phyloP scores from a whole-genome alignment of 2,329 filamentous ascomycete species.

The Fusarium newnesense region DNA sequence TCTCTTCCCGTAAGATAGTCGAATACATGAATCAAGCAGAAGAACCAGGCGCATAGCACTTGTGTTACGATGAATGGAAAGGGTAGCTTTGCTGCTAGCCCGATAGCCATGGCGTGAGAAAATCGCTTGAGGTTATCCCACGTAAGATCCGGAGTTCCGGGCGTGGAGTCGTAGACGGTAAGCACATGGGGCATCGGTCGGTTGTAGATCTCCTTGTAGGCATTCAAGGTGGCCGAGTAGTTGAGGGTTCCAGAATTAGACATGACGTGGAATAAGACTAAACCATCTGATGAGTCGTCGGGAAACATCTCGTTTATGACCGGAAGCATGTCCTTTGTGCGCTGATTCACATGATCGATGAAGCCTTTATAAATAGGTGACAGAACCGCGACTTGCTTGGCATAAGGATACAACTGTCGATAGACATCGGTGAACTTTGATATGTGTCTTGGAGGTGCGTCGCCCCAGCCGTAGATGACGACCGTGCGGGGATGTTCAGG shows the following conservation, averaged over 20 bases:
- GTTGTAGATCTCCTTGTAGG: background rate
- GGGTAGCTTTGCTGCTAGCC: background rate
- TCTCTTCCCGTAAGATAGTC: background rate
- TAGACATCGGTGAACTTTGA: background rate
- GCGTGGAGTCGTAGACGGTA: background rate
- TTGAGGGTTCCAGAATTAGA: constrained; percentile 6
- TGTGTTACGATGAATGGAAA: background rate
- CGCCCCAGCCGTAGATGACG: constrained; percentile 14
- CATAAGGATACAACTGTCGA: background rate
- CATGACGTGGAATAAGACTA: background rate
- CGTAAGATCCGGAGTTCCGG: background rate
- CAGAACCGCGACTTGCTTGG: background rate
- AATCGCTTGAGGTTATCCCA: constrained; percentile 12
- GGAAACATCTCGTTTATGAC: background rate
- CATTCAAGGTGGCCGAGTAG: background rate
- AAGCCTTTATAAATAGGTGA: background rate
- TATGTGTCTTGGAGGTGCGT: constrained; percentile 2
- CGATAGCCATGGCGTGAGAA: constrained; percentile 7
- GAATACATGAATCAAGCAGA: background rate
- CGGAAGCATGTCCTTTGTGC: background rate
- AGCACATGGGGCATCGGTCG: background rate
- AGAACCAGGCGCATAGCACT: background rate
- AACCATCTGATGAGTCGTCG: accelerated
- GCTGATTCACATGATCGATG: background rate
- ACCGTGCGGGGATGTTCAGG: background rate